Evolutionary conservation across 2,329 filamentous ascomycete species (phyloP), one percentile per base, ranked within the genome.

Genomic region (Fusarium hostae): DNA sequence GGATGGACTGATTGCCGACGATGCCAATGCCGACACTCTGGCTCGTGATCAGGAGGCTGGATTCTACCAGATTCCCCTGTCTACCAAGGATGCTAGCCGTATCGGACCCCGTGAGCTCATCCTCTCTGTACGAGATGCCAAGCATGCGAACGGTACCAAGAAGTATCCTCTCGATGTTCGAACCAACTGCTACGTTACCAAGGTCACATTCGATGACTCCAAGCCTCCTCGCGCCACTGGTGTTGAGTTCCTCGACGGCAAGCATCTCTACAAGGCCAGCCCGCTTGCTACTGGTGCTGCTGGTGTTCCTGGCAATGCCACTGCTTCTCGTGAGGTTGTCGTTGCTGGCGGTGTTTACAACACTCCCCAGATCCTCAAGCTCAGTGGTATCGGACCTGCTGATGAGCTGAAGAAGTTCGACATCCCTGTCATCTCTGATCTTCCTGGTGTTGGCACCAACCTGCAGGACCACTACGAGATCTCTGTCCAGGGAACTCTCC

Each of bases 381-480:
- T 87, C 1, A 86, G 84, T 50, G 86, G 86, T 12, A 80, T 88
- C 30, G 86, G 86, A 0, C 81, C 84, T 2, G 78, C 77, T 2
- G 75, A 78, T 1, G 81, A 84, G 24, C 80, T 89, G 4, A 56
- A 80, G 8, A 75, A 79, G n/a, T 81, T 84, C 56, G 75, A 82
- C 20, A 88, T 88, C 39, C 75, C 81, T 0, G 71, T 86, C 2
- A 64, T 88, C 3, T 80, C 80, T 7, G 81, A 86, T 43, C 81
- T 85, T 2, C 86, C 87, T 0, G 88, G 87, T 37, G 87, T 91
- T 6, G 89, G 89, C 34, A 84, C 81, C 39, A 89, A 90, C 77
- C 80, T 91, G 9, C 84, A 88, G 76, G 88, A 91, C 71, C 86
- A 86, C 52, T 86, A 86, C 70, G 86, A 74, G 41, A 71, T 71